Evolutionary conservation across 129 eudicot species (phyloP), one percentile per base, ranked within the genome.

Genomic region (Calendula officinalis): DNA sequence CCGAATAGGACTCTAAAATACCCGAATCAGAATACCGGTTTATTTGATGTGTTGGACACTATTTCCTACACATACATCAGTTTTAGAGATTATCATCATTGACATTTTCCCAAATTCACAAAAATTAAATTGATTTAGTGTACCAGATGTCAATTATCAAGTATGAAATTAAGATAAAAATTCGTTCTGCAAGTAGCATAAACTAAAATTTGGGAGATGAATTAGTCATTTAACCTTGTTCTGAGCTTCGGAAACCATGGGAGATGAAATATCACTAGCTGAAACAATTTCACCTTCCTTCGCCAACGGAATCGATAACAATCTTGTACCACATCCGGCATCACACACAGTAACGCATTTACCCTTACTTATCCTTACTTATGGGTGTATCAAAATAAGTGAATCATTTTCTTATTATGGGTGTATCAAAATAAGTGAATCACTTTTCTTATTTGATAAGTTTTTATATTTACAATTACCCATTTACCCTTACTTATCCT

Each of bases 291-390:
- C 99, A 4, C 99, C 99, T 55, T 76, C 79, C 73, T 88, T 88
- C 1, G 97, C 99, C 63, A 94, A 46, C 49, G 99, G 99, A 22
- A 94, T 76, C 4, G 99, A 77, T 34, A 94, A 59, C 54, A 75
- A 72, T 8, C 99, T 97, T 4, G 99, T 94, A 12, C 99, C 99
- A 67, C 99, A 94, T 1, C 99, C 99, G 0, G 99, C 99, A 64
- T 94, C 99, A 70, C 99, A 94, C 11, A 94, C 97, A 35, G 60
- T 86, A 12, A 94, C 94, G 4, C 97, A n/a, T n/a, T n/a, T n/a
- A n/a, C n/a, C n/a, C n/a, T n/a, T n/a, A n/a, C n/a, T n/a, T n/a
- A n/a, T n/a, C n/a, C n/a, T n/a, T n/a, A n/a, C n/a, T n/a, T n/a
- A n/a, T n/a, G n/a, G n/a, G n/a, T n/a, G 30, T 22, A 22, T 22